phyloP scores from a whole-genome alignment of 331 rosid species.

The Quercus phellos region DNA sequence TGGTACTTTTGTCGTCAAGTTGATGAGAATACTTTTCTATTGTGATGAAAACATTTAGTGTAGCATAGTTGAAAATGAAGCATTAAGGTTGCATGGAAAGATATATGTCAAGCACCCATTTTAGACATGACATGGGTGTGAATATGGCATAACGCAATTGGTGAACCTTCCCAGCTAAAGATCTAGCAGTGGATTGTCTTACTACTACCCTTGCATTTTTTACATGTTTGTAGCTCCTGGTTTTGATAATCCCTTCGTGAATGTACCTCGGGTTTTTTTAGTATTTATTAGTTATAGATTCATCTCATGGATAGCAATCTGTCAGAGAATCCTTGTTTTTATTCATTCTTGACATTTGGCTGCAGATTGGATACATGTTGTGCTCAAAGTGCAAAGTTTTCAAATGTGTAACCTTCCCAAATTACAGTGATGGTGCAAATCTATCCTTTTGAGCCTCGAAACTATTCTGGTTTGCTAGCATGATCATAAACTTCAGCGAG shows the following conservation, averaged over 20 bases:
- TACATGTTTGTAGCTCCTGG: not conserved
- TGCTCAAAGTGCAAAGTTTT: conserved; percentile 83
- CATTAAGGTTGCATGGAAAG: not conserved
- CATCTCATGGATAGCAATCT: not conserved
- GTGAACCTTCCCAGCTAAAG: not conserved
- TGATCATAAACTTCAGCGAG: not conserved
- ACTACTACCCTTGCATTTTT: too few relatives aligned
- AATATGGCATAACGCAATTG: not conserved
- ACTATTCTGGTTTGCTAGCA: conserved; percentile 3
- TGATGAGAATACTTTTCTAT: not conserved
- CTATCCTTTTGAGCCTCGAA: conserved; percentile 25
- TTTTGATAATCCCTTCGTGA: not conserved
- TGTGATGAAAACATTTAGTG: not conserved
- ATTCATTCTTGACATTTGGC: not conserved
- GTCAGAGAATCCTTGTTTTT: not conserved
- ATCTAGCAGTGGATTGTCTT: too few relatives aligned
- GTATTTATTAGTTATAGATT: not conserved
- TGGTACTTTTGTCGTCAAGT: not conserved
- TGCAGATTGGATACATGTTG: conserved; percentile 75
- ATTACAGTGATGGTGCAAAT: conserved; percentile 49
- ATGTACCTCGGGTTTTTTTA: too few relatives aligned
- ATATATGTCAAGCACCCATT: too few relatives aligned
- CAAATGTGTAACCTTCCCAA: conserved; percentile 84
- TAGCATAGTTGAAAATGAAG: not conserved
- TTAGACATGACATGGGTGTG: not conserved